A percentile compares a stretch with the other conserved stretches of the same genome.
phyloP scores from a whole-genome alignment of 164 flowering plant species.

The Dillenia turbinata region DNA sequence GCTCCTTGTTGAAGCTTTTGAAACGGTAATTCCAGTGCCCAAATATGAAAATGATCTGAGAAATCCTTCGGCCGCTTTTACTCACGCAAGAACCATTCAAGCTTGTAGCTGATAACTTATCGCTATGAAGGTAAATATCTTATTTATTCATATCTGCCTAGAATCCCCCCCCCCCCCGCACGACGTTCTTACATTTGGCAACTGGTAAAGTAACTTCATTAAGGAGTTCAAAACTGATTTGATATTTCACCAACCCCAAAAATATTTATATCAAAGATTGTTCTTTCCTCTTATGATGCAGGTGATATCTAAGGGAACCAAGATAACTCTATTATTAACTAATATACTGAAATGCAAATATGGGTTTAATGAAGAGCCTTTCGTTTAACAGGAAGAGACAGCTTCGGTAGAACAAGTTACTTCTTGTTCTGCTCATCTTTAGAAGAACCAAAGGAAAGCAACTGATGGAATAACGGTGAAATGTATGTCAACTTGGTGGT shows the following conservation, averaged over 20 bases:
- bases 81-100: too few relatives aligned
- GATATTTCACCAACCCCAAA: neutral
- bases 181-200: too few relatives aligned
- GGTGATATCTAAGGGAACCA: slow-evolving; percentile 4
- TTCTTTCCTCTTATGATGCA: slow-evolving; percentile 14
- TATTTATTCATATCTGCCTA: too few relatives aligned
- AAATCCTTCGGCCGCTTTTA: slow-evolving; percentile 5
- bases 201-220: too few relatives aligned
- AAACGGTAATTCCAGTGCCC: slow-evolving; percentile 45
- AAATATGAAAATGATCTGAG: slow-evolving; percentile 22
- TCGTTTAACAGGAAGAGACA: slow-evolving; percentile 7
- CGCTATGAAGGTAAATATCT: slow-evolving; percentile 21
- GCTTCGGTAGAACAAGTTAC: slow-evolving; percentile 15
- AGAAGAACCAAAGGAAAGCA: neutral
- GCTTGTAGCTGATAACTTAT: slow-evolving; percentile 28
- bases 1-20: slow-evolving; percentile 73
- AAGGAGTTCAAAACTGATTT: too few relatives aligned
- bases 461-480: slow-evolving; percentile 2
- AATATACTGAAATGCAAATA: neutral
- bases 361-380: neutral
- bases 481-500: slow-evolving; percentile 9
- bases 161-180: too few relatives aligned
- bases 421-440: slow-evolving; percentile 7
- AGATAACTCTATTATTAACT: neutral
- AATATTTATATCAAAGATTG: neutral